Evolutionary conservation across 768 basidiomycete species (phyloP).

Genomic region (Candolleomyces eurysporus): DNA sequence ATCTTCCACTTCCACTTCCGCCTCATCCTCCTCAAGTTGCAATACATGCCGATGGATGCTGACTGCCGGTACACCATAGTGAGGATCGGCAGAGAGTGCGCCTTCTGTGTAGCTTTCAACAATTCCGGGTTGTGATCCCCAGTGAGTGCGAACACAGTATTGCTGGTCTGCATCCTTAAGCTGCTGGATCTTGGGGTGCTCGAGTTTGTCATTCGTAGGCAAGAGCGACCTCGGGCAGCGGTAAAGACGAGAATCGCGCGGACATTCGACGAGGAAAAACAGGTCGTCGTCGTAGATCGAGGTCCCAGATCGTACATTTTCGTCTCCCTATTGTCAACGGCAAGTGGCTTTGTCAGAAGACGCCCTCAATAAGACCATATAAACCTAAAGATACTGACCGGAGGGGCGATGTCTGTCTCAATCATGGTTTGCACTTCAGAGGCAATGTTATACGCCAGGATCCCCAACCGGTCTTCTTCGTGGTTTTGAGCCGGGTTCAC

Average conservation of each 20-base stretch:
- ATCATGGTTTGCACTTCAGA: slow-evolving; percentile 17
- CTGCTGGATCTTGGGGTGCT: neutral
- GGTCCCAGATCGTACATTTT: neutral
- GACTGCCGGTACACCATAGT: slow-evolving; percentile 19
- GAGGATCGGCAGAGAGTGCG: slow-evolving; percentile 18
- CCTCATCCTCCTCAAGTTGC: neutral
- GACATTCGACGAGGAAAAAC: neutral
- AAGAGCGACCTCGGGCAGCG: neutral
- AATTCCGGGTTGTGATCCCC: neutral
- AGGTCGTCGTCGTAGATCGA: neutral
- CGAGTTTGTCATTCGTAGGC: neutral
- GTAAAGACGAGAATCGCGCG: neutral
- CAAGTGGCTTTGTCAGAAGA: neutral
- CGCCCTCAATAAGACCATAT: neutral
- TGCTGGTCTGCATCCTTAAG: neutral
- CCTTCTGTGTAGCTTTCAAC: slow-evolving; percentile 11
- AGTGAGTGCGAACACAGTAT: neutral
- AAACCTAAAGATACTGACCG: slow-evolving; percentile 13
- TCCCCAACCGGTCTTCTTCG: slow-evolving; percentile 9
- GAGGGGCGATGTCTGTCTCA: slow-evolving; percentile 8
- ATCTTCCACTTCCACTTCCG: neutral
- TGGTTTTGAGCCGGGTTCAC: slow-evolving; percentile 3
- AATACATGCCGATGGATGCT: slow-evolving; percentile 12
- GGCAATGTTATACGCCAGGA: slow-evolving; percentile 20
- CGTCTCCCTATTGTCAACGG: neutral